These are phyloP conservation scores for Pseudocercospora vitis DNA, from an alignment of 2,329 filamentous ascomycete species.

Conservation along the genomic window DNA sequence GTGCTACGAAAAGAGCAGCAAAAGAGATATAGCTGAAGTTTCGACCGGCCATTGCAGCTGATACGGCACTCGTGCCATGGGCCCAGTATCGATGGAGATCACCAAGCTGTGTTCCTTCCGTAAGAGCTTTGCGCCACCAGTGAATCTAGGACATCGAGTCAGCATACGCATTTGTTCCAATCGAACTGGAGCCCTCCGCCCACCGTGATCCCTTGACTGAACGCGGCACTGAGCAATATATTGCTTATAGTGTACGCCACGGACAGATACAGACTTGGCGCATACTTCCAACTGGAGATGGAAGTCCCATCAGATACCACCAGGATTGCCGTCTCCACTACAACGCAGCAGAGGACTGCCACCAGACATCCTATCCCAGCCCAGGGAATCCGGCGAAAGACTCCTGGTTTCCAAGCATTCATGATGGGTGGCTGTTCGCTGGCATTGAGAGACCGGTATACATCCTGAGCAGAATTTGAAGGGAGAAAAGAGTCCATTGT, in stretches of 20 bases:
- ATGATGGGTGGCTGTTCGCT: slow-evolving; percentile 8
- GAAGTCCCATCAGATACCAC: slow-evolving; percentile 14
- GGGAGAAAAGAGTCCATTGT: slow-evolving; percentile 6
- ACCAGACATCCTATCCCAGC: slow-evolving; percentile 18
- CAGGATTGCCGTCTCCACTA: slow-evolving; percentile 19
- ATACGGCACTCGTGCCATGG: slow-evolving; percentile 19
- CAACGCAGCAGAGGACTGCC: slow-evolving; percentile 16
- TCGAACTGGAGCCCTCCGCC: background rate
- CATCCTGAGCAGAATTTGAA: slow-evolving; percentile 1
- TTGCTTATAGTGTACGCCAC: slow-evolving; percentile 22
- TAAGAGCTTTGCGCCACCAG: slow-evolving; percentile 22
- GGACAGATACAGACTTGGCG: slow-evolving; percentile 22
- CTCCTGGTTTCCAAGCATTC: slow-evolving; percentile 21
- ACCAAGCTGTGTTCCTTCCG: slow-evolving; percentile 22
- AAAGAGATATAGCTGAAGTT: slow-evolving; percentile 24
- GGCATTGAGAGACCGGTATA: background rate
- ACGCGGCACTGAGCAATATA: slow-evolving; percentile 20
- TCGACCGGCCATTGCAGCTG: slow-evolving; percentile 18
- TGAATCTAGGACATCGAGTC: slow-evolving; percentile 11
- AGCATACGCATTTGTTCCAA: background rate
- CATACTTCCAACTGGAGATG: slow-evolving; percentile 22
- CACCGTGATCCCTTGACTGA: slow-evolving; percentile 20
- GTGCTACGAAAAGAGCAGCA: slow-evolving; percentile 19
- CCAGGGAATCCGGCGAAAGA: slow-evolving; percentile 19
- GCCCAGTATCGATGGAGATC: slow-evolving; percentile 22